Evolutionary conservation across 805 yeast genomes (phyloP), one percentile per base, ranked within the genome.

Genomic region (Spathaspora boniae): DNA sequence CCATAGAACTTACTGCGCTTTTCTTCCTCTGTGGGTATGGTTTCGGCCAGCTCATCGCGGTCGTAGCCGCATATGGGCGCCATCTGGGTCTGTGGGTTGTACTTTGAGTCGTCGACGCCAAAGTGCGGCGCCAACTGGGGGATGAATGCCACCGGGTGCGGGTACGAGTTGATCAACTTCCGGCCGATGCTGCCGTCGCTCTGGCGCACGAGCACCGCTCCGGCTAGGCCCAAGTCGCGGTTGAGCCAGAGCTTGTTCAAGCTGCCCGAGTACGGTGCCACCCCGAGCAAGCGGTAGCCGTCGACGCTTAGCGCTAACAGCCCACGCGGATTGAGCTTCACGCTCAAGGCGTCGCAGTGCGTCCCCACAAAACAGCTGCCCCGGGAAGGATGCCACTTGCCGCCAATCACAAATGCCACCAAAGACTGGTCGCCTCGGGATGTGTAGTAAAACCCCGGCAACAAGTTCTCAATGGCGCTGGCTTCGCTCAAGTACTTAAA

Each of bases 341-440:
- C 56, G 1, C 68, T 56, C 20, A 67, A 50, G 1, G 72, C 58
- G 38, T 67, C 72, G 26, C 60, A 56, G 41, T 66, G 73, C 15
- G 79, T 62, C 3, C 86, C 91, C 40, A 82, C 71, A 35, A 78
- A 70, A 32, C 86, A 91, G 1, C 80, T 77, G 36, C 87, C 86
- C 33, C 70, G 62, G 17, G 72, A 72, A 2, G 84, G 60, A 12
- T 38, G 41, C 73, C 73, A 67, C 12, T 57, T 47, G 4, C 50
- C 55, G 4, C 73, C 73, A 4, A 62, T 46, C 3, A 53, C 45
- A 38, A 64, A 67, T 1, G 70, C 70, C n/a, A 57, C 58, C 21
- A 66, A 36, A 2, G 65, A 34, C 29, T 51, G 51, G 26, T 58
- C 69, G 29, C 54, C 63, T 40, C 62, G 49, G 12, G 51, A 38